Percentiles rank a stretch among this genome's conserved stretches.
phyloP scores from a whole-genome alignment of 164 flowering plant species.

The grape (Vitis vinifera) region ASM3070453v1 NC_081818.1:26939501-26940000 shows the following conservation, averaged over 20 bases:
- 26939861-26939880: background rate
- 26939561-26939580: too few species aligned
- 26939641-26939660: too few species aligned
- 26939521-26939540: too few species aligned
- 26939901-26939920: background rate
- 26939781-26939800: conserved; percentile 66
- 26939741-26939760: conserved; percentile 45
- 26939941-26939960: conserved; percentile 39
- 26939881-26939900: background rate
- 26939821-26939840: background rate
- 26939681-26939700: background rate
- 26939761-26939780: conserved; percentile 65
- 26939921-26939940: conserved; percentile 3
- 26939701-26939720: background rate
- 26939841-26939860: background rate
- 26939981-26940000: conserved; percentile 40
- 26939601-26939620: too few species aligned
- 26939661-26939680: too few species aligned
- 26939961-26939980: conserved; percentile 52
- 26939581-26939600: too few species aligned
- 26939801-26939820: conserved; percentile 1
- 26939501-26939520: too few species aligned
- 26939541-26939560: too few species aligned
- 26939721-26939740: conserved; percentile 37
- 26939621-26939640: too few species aligned